phyloP scores from a whole-genome alignment of 2,329 filamentous ascomycete genomes.

The Sporothrix phasma region DNA sequence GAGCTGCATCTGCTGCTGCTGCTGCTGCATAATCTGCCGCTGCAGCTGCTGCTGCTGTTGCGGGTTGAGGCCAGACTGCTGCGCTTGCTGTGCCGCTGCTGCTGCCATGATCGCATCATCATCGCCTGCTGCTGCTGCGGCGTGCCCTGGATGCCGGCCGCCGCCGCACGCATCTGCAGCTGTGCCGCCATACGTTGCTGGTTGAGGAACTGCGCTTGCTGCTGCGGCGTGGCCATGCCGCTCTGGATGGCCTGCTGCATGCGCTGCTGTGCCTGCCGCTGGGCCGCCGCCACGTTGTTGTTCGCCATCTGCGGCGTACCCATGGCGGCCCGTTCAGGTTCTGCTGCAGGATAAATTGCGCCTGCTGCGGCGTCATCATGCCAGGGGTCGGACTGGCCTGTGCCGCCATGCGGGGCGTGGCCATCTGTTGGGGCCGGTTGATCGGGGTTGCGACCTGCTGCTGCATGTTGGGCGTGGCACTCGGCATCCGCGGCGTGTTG shows the following conservation, averaged over 20 bases:
- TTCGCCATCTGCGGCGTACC: constrained; percentile 28
- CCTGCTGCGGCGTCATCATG: constrained; percentile 44
- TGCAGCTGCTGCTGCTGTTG: constrained; percentile 4
- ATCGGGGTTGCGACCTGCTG: constrained; percentile 42
- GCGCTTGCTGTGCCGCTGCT: background rate
- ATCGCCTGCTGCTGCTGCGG: constrained; percentile 23
- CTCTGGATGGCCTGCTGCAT: constrained; percentile 22
- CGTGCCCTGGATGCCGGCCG: constrained; percentile 22
- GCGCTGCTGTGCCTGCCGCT: constrained; percentile 35
- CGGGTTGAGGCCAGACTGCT: constrained; percentile 17
- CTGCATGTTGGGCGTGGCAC: constrained; percentile 52
- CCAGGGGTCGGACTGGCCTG: constrained; percentile 51
- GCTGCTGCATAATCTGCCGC: constrained; percentile 5
- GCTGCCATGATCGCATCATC: constrained; percentile 24
- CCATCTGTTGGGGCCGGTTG: constrained; percentile 36
- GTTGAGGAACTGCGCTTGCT: background rate
- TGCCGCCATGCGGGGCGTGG: constrained; percentile 42
- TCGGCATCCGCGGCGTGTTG: constrained; percentile 53
- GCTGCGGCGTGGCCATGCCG: constrained; percentile 32
- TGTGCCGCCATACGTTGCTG: constrained; percentile 26
- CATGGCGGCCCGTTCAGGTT: constrained; percentile 26
- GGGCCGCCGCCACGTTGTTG: constrained; percentile 28
- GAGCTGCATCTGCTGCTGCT: constrained; percentile 22
- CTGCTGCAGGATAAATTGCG: constrained; percentile 42
- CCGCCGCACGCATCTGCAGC: constrained; percentile 27